A percentile compares a stretch with the other conserved stretches of the same genome.
phyloP scores from a whole-genome alignment of 352 stramenopile species.

The Phytophthora colocasiae region DNA sequence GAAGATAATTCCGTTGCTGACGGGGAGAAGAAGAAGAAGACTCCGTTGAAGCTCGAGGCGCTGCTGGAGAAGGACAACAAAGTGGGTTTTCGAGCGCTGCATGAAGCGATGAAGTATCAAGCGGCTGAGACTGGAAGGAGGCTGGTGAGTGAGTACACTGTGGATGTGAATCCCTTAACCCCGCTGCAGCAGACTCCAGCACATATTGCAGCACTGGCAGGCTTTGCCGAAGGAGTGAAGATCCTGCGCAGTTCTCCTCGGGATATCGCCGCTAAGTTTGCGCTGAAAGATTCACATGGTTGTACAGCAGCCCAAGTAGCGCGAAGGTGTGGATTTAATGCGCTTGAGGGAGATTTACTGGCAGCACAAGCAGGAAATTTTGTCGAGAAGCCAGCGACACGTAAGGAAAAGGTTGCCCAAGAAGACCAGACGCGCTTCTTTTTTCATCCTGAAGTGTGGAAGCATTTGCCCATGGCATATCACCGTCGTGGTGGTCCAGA shows the following conservation, averaged over 20 bases:
- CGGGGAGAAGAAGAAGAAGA: slow-evolving; percentile 34
- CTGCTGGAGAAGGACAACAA: slow-evolving; percentile 70
- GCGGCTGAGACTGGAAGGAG: slow-evolving; percentile 31
- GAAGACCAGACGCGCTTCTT: slow-evolving; percentile 66
- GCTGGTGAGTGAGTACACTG: slow-evolving; percentile 48
- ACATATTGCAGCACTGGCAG: slow-evolving; percentile 69
- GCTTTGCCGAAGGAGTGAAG: slow-evolving; percentile 50
- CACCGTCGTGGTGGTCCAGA: slow-evolving; percentile 70
- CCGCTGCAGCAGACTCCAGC: slow-evolving; percentile 67
- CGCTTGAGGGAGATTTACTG: slow-evolving; percentile 38
- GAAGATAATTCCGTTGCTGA: slow-evolving; percentile 10
- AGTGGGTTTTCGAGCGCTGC: slow-evolving; percentile 67
- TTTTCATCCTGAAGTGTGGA: slow-evolving; percentile 77
- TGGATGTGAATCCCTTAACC: slow-evolving; percentile 57
- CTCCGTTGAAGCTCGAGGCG: slow-evolving; percentile 35
- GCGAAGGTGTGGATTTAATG: slow-evolving; percentile 44
- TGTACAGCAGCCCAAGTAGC: slow-evolving; percentile 62
- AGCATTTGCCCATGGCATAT: slow-evolving; percentile 80
- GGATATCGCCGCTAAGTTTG: slow-evolving; percentile 25
- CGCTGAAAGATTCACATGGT: slow-evolving; percentile 54
- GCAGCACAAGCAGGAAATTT: slow-evolving; percentile 18
- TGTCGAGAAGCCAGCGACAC: neutral
- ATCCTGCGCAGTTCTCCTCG: slow-evolving; percentile 53
- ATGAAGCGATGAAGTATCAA: slow-evolving; percentile 75
- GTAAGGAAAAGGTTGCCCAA: slow-evolving; percentile 2